phyloP scores from a whole-genome alignment of 257 asterid genomes.

The Fraxinus excelsior region DNA sequence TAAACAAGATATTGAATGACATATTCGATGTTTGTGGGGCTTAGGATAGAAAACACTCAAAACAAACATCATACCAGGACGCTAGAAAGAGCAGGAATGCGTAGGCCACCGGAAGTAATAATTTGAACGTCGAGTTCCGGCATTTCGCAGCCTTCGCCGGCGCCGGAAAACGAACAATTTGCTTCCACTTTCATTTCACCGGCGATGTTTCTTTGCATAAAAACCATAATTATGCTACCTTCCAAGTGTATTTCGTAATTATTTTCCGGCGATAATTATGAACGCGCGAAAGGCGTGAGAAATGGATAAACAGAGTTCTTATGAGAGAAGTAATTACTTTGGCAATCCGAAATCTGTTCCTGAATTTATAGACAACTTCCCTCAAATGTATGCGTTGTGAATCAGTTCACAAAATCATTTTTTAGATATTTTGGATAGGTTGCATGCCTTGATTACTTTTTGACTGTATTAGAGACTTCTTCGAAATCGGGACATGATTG shows the following conservation, averaged over 20 bases:
- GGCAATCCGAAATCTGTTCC: background rate
- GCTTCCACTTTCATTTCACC: background rate
- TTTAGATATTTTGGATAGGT: background rate
- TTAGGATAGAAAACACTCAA: background rate
- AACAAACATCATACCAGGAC: slow-evolving; percentile 51
- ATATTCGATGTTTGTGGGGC: background rate
- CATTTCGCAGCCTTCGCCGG: slow-evolving; percentile 35
- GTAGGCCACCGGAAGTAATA: slow-evolving; percentile 58
- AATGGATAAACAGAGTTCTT: background rate
- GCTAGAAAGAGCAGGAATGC: slow-evolving; percentile 71
- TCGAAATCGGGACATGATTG: too few species aligned
- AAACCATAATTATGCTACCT: background rate
- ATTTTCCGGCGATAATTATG: slow-evolving; percentile 2
- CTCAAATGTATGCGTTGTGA: background rate
- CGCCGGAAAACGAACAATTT: slow-evolving; percentile 28
- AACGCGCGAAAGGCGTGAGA: background rate
- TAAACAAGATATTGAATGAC: background rate
- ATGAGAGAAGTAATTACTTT: background rate
- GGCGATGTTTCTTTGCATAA: background rate
- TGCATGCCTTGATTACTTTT: too few species aligned
- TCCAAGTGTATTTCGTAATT: background rate
- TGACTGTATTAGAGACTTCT: too few species aligned
- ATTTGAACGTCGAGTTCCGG: slow-evolving; percentile 57
- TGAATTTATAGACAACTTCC: background rate
- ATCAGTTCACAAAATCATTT: background rate